Percentiles rank a stretch among this genome's conserved stretches.
Conservation (phyloP, 2,329 filamentous ascomycete species). For the Aspergillus sclerotialis region DNA sequence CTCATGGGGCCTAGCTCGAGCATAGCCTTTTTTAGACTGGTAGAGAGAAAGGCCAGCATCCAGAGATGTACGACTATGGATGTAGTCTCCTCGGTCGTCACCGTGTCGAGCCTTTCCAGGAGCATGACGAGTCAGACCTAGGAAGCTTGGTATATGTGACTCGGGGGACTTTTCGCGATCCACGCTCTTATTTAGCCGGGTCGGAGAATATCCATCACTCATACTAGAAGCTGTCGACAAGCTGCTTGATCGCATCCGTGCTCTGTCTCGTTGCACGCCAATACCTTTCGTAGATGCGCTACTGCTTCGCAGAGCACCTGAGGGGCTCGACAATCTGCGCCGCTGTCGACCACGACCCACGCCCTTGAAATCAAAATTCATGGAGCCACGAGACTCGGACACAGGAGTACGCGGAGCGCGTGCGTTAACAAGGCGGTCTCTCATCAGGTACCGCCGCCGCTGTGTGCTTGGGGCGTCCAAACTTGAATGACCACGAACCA, state of each 20-base stretch:
- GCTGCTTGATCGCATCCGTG: slow-evolving; percentile 46
- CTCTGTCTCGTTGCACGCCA: slow-evolving; percentile 48
- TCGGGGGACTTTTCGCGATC: not conserved
- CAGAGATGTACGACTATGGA: slow-evolving; percentile 3
- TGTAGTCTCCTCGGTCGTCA: not conserved
- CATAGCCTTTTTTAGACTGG: slow-evolving; percentile 2
- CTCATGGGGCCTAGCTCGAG: slow-evolving; percentile 49
- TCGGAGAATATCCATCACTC: slow-evolving; percentile 10
- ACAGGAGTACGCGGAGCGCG: slow-evolving; percentile 21
- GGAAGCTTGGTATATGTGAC: not conserved
- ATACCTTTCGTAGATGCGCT: slow-evolving; percentile 43
- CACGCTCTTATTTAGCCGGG: slow-evolving; percentile 4
- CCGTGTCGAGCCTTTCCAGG: too few relatives aligned
- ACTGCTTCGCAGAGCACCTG: slow-evolving; percentile 50
- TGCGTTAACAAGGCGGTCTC: slow-evolving; percentile 5
- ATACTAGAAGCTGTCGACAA: slow-evolving; percentile 54
- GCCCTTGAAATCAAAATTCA: slow-evolving; percentile 40
- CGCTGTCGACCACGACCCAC: slow-evolving; percentile 51
- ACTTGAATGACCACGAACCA: slow-evolving; percentile 11
- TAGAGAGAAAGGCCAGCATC: not conserved
- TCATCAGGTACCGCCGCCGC: slow-evolving; percentile 3
- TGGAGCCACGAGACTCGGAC: slow-evolving; percentile 33
- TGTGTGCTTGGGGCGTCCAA: slow-evolving; percentile 4
- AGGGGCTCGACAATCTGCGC: slow-evolving; percentile 54
- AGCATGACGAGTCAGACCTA: too few relatives aligned